phyloP scores from a whole-genome alignment of 83 land plant species.

The Picea engelmannii region DNA sequence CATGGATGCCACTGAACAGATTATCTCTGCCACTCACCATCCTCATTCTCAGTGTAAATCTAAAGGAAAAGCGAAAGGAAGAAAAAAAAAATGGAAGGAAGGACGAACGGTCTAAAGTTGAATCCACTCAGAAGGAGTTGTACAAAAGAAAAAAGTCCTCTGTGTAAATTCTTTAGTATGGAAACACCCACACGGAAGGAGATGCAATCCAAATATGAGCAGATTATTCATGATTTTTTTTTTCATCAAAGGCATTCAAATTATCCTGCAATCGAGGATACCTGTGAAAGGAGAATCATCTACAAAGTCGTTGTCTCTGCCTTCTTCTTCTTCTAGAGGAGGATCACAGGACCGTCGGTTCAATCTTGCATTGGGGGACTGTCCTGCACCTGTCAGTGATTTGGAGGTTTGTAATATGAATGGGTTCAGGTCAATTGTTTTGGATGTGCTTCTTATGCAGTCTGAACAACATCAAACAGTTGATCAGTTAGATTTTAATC shows the following conservation, averaged over 20 bases:
- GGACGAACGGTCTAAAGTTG: neutral
- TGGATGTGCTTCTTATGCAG: conserved; percentile 8
- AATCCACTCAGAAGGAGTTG: neutral
- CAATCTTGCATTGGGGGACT: too few relatives aligned
- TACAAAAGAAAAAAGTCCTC: too few relatives aligned
- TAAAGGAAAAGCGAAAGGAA: neutral
- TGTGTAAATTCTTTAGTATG: too few relatives aligned
- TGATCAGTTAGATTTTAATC: neutral
- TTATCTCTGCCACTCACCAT: too few relatives aligned
- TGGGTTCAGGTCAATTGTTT: conserved; percentile 12
- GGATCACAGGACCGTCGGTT: too few relatives aligned
- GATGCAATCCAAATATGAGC: too few relatives aligned
- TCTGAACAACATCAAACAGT: conserved; percentile 2
- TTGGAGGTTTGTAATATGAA: too few relatives aligned
- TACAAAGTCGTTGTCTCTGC: neutral
- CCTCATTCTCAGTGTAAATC: too few relatives aligned
- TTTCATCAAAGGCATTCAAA: neutral
- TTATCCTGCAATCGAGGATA: too few relatives aligned
- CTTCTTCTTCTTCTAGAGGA: neutral
- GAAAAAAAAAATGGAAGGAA: neutral
- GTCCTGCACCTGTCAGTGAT: too few relatives aligned
- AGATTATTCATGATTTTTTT: conserved; percentile 2
- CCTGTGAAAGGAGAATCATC: neutral
- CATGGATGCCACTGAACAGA: neutral
- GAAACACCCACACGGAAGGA: neutral